Conservation (phyloP, 352 stramenopile genomes). For the Blastocystis sp. region DNA sequence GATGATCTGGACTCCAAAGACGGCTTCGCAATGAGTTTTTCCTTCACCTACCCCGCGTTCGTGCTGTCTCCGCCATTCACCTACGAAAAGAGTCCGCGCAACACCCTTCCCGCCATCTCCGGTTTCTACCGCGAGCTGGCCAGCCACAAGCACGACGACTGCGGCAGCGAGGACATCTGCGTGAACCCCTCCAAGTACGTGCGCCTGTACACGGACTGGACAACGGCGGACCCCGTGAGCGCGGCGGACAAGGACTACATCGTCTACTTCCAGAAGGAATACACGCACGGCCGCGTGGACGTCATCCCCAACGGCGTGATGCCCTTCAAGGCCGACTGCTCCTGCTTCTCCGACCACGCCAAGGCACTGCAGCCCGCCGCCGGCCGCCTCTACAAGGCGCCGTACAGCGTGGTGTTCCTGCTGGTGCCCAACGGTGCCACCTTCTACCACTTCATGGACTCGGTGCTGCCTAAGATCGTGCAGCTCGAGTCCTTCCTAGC, state of each 20-base stretch:
- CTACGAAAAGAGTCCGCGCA: conserved; percentile 7
- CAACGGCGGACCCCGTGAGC: neutral
- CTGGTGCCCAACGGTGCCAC: conserved; percentile 35
- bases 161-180: conserved; percentile 42
- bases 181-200: conserved; percentile 46
- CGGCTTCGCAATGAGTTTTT: neutral
- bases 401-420: conserved; percentile 33
- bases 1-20: neutral
- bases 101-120: conserved; percentile 31
- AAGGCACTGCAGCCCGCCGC: neutral
- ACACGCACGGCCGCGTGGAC: conserved; percentile 25
- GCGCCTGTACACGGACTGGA: conserved; percentile 9
- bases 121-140: conserved; percentile 27
- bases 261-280: conserved; percentile 46
- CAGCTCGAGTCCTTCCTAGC: conserved; percentile 60
- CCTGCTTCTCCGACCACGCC: conserved; percentile 21
- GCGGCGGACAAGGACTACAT: conserved; percentile 39
- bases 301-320: conserved; percentile 20
- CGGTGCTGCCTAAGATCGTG: conserved; percentile 55
- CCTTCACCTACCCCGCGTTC: conserved; percentile 29
- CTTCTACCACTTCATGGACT: conserved; percentile 65
- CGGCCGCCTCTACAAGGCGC: neutral
- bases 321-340: conserved; percentile 34
- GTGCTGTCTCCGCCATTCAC: conserved; percentile 43
- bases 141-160: conserved; percentile 37